phyloP scores from a whole-genome alignment of 352 stramenopile species.

The Phytopythium oedochilum region DNA sequence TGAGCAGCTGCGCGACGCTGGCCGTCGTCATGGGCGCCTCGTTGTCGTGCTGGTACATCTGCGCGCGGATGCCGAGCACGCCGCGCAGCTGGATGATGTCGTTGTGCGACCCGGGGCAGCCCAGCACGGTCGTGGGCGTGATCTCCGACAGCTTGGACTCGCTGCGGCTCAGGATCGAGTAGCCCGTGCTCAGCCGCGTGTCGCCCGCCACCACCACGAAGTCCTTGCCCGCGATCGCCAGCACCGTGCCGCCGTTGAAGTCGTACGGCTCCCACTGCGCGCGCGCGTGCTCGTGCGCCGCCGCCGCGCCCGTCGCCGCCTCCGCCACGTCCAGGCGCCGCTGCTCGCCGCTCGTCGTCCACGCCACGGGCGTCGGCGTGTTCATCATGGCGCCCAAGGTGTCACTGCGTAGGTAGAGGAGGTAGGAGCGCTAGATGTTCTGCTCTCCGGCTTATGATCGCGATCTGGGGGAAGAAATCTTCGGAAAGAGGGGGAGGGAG shows the following conservation, averaged over 20 bases:
- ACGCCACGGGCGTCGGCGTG: conserved; percentile 53
- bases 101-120: conserved; percentile 79
- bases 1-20: conserved; percentile 95
- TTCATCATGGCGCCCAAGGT: conserved; percentile 1
- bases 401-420: too few relatives aligned
- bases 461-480: conserved; percentile 1
- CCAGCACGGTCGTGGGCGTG: conserved; percentile 66
- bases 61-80: conserved; percentile 71
- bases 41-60: conserved; percentile 96
- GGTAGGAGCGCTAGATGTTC: too few relatives aligned
- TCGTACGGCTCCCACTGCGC: conserved; percentile 79
- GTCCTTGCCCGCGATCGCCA: conserved; percentile 94
- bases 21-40: conserved; percentile 90
- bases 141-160: conserved; percentile 89
- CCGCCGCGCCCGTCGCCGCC: conserved; percentile 12
- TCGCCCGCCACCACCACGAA: conserved; percentile 96
- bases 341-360: conserved; percentile 58
- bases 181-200: conserved; percentile 95
- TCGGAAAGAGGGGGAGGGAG: too few relatives aligned
- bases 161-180: conserved; percentile 95
- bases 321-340: conserved; percentile 32
- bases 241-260: conserved; percentile 81
- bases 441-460: too few relatives aligned
- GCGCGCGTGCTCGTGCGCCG: conserved; percentile 38
- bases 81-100: conserved; percentile 84